phyloP scores from a whole-genome alignment of 2,329 filamentous ascomycete species.

The Aureobasidium namibiae region DNA sequence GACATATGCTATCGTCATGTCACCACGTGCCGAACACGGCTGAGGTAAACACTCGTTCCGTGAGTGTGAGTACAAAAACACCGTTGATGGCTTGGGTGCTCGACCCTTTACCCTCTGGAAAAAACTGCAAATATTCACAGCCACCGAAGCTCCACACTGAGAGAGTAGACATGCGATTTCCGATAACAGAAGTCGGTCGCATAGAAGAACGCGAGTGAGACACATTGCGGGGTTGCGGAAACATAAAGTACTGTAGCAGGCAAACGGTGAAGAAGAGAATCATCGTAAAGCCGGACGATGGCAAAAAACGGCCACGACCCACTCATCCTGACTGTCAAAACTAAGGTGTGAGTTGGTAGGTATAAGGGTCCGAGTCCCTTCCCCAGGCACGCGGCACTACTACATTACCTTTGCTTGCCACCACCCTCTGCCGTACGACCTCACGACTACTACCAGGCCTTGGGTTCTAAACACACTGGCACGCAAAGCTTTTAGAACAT shows the following conservation, averaged over 20 bases:
- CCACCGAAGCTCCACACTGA: not conserved
- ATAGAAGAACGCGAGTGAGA: not conserved
- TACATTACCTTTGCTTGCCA: not conserved
- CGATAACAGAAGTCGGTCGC: not conserved
- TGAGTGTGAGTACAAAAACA: not conserved
- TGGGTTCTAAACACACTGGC: not conserved
- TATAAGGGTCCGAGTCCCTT: not conserved
- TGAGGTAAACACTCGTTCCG: not conserved
- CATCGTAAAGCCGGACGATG: not conserved
- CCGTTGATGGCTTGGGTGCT: not conserved
- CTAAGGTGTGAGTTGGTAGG: not conserved
- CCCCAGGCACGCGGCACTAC: not conserved
- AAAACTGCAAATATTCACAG: not conserved
- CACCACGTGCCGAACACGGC: not conserved
- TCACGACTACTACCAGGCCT: not conserved
- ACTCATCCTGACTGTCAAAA: not conserved
- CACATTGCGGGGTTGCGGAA: not conserved
- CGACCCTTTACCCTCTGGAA: not conserved
- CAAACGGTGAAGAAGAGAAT: not conserved
- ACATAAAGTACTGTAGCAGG: not conserved
- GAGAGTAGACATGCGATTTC: not conserved
- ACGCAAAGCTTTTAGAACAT: not conserved
- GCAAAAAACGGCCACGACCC: not conserved
- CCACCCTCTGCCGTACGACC: not conserved
- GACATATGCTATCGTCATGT: slow-evolving; percentile 4